phyloP scores from a whole-genome alignment of 192 early-diverging fungal species.

The Lunasporangiospora selenospora region DNA sequence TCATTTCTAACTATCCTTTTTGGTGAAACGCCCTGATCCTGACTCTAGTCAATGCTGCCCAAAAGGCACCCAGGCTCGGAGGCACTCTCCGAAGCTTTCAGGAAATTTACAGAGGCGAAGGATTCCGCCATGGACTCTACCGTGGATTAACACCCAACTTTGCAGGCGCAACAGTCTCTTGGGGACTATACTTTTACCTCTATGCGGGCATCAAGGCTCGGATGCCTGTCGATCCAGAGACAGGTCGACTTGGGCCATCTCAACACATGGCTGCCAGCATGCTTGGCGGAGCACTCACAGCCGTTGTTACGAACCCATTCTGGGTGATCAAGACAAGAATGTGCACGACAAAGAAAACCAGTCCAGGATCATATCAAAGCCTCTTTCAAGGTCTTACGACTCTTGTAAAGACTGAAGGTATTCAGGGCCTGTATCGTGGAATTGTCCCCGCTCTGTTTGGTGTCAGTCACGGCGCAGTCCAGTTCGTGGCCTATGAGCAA shows the following conservation, averaged over 20 bases:
- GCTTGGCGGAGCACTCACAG: conserved; percentile 65
- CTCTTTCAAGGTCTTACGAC: conserved; percentile 66
- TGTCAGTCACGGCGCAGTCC: conserved; percentile 94
- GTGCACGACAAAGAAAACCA: conserved; percentile 67
- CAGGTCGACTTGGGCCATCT: conserved; percentile 66
- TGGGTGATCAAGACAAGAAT: conserved; percentile 90
- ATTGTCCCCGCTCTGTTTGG: conserved; percentile 91
- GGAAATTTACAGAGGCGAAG: conserved; percentile 64
- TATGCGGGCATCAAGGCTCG: conserved; percentile 74
- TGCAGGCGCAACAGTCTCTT: conserved; percentile 88
- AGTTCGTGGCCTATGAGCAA: conserved; percentile 99
- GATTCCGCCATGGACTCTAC: conserved; percentile 79
- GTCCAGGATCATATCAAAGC: conserved; percentile 69
- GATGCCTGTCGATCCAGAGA: conserved; percentile 60
- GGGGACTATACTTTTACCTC: conserved; percentile 98
- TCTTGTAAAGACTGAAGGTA: conserved; percentile 70
- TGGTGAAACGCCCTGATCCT: not conserved
- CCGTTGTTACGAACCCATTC: conserved; percentile 77
- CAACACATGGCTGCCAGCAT: conserved; percentile 75
- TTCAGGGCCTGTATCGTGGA: conserved; percentile 79
- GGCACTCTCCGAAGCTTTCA: conserved; percentile 71
- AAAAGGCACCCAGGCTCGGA: conserved; percentile 60
- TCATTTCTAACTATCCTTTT: not conserved
- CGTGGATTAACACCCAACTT: conserved; percentile 91
- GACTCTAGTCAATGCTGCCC: conserved; percentile 56